These are phyloP conservation scores for Apophysomyces variabilis DNA, from an alignment of 371 early-diverging fungal genomes.

Conservation along the genomic window DNA sequence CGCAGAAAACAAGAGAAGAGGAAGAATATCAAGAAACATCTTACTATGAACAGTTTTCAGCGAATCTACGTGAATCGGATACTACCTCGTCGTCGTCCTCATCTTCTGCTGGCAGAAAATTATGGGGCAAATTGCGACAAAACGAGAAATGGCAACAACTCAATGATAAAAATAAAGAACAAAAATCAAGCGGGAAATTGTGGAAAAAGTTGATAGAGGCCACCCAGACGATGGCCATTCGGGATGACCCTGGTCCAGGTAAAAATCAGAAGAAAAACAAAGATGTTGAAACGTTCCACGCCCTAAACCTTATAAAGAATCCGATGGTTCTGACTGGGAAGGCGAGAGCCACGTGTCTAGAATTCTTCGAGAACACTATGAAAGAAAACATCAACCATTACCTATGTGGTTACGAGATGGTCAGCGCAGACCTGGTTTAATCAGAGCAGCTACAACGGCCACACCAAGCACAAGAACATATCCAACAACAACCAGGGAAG, in stretches of 20 bases:
- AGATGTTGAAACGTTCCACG: background rate
- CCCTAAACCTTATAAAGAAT: slow-evolving; percentile 39
- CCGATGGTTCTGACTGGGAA: slow-evolving; percentile 63
- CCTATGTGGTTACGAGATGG: slow-evolving; percentile 31
- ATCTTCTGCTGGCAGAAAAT: slow-evolving; percentile 14
- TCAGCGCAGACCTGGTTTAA: background rate
- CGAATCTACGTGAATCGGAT: slow-evolving; percentile 12
- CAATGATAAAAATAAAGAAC: slow-evolving; percentile 8
- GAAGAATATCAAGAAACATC: background rate
- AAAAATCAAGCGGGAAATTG: slow-evolving; percentile 11
- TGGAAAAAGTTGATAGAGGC: slow-evolving; percentile 16
- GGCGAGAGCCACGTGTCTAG: slow-evolving; percentile 63
- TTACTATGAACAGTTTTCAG: slow-evolving; percentile 20
- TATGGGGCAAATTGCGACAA: slow-evolving; percentile 17
- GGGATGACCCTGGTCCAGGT: slow-evolving; percentile 27
- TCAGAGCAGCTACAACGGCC: background rate
- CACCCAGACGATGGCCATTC: background rate
- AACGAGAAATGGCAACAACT: slow-evolving; percentile 16
- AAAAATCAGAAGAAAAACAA: background rate
- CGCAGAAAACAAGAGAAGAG: background rate
- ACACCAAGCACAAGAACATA: too few relatives aligned
- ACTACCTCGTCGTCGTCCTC: background rate
- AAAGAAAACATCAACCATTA: slow-evolving; percentile 43
- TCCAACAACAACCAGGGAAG: background rate
- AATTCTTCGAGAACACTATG: slow-evolving; percentile 53